Evolutionary conservation across 306 rosid species (phyloP).

Genomic region (Ormosia semicastrata): DNA sequence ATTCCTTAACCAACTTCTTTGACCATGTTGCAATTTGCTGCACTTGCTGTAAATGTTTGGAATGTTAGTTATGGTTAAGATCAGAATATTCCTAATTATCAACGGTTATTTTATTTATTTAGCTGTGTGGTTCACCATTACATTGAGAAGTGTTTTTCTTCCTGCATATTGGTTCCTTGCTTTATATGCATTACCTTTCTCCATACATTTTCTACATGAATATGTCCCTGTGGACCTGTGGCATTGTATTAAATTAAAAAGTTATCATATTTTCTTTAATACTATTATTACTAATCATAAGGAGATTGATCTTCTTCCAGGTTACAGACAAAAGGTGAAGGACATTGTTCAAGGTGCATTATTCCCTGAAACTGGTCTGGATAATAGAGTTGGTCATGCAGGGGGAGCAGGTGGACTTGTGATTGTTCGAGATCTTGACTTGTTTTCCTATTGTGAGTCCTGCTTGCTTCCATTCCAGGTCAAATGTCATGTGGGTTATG

Average conservation of each 20-base stretch:
- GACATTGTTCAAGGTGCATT: too few relatives aligned
- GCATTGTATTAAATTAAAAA: background rate
- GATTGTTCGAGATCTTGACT: too few relatives aligned
- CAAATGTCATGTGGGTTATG: too few relatives aligned
- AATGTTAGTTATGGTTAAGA: background rate
- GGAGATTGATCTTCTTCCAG: too few relatives aligned
- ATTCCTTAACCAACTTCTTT: background rate
- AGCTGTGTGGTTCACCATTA: background rate
- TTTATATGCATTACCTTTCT: background rate
- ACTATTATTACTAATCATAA: too few relatives aligned
- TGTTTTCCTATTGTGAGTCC: too few relatives aligned
- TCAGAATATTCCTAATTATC: background rate
- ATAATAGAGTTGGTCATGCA: too few relatives aligned
- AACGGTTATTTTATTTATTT: background rate
- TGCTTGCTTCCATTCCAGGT: too few relatives aligned
- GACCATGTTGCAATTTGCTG: background rate
- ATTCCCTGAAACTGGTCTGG: too few relatives aligned
- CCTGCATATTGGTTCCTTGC: background rate
- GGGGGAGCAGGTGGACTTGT: too few relatives aligned
- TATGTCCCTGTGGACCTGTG: background rate
- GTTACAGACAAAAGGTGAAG: too few relatives aligned
- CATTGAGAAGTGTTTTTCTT: slow-evolving; percentile 8
- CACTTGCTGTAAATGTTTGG: background rate
- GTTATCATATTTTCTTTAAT: background rate
- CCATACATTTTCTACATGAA: background rate